A percentile compares a stretch with the other conserved stretches of the same genome.
These are phyloP conservation scores for Calonectria hawksworthii DNA, from an alignment of 2,329 filamentous ascomycete species.

Conservation along the genomic window DNA sequence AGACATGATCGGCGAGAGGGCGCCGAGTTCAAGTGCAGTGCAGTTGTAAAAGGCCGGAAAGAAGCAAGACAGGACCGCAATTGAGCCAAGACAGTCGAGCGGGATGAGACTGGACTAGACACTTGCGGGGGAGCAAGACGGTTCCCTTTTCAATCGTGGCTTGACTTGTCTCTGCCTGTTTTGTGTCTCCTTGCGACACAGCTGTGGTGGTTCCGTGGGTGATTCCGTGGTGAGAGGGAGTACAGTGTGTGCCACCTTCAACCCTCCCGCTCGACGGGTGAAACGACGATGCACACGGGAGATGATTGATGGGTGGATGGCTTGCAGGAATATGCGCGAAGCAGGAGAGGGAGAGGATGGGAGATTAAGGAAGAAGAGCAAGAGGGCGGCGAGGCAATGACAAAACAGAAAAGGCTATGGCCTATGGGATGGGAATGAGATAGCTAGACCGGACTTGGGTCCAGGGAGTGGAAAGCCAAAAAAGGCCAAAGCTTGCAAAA, in stretches of 20 bases:
- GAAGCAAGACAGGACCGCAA: conserved; percentile 6
- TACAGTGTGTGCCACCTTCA: neutral
- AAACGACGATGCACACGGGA: conserved; percentile 10
- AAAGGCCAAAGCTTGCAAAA: conserved; percentile 18
- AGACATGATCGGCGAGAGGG: conserved; percentile 41
- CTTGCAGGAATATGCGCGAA: conserved; percentile 3
- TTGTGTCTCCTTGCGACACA: conserved; percentile 12
- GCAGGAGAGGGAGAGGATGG: neutral
- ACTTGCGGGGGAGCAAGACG: conserved; percentile 4
- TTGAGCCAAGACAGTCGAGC: conserved; percentile 8
- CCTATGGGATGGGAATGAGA: conserved; percentile 16
- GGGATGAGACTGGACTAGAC: conserved; percentile 15
- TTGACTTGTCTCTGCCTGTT: conserved; percentile 2
- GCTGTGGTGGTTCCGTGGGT: neutral
- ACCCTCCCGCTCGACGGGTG: neutral
- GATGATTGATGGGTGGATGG: conserved; percentile 11
- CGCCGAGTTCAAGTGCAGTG: conserved; percentile 20
- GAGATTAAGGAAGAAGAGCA: neutral
- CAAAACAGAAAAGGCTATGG: conserved; percentile 7
- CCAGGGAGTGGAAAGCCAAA: conserved; percentile 7
- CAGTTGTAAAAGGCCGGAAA: conserved; percentile 9
- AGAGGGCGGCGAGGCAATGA: conserved; percentile 11
- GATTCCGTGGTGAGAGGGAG: neutral
- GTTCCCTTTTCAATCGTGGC: neutral
- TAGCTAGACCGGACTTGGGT: conserved; percentile 8